Evolutionary conservation across 495 filamentous ascomycete genomes (phyloP).

Genomic region (Aspergillus nanangensis): DNA sequence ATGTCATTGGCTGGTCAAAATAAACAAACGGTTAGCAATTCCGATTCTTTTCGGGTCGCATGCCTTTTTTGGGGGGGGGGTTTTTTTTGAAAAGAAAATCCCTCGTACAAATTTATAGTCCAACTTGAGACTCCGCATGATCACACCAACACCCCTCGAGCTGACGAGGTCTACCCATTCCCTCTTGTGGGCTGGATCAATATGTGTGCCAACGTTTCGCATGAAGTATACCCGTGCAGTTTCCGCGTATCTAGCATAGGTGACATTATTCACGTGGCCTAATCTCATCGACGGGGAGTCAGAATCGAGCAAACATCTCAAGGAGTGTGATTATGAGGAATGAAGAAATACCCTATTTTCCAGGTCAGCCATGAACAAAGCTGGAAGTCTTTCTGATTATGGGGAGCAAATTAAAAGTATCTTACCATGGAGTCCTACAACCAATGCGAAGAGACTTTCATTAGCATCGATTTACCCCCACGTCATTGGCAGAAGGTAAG

Average conservation of each 20-base stretch:
- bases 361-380: conserved; percentile 6
- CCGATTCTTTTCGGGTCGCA: too few relatives aligned
- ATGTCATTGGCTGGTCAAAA: conserved; percentile 70
- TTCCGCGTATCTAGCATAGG: conserved; percentile 82
- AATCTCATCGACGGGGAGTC: too few relatives aligned
- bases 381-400: too few relatives aligned
- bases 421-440: conserved; percentile 57
- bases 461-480: conserved; percentile 10
- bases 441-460: not conserved
- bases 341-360: conserved; percentile 12
- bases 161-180: conserved; percentile 71
- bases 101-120: conserved; percentile 93
- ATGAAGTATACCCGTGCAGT: conserved; percentile 80
- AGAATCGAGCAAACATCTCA: too few relatives aligned
- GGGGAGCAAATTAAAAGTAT: not conserved
- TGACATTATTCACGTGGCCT: conserved; percentile 89
- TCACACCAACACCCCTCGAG: conserved; percentile 65
- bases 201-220: conserved; percentile 64
- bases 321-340: not conserved
- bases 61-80: not conserved
- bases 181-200: conserved; percentile 59
- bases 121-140: conserved; percentile 72
- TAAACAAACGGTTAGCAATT: too few relatives aligned
- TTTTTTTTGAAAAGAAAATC: too few relatives aligned
- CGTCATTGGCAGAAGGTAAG: too few relatives aligned